Evolutionary conservation across 257 asterid species (phyloP).

Genomic region (Ballota nigra): DNA sequence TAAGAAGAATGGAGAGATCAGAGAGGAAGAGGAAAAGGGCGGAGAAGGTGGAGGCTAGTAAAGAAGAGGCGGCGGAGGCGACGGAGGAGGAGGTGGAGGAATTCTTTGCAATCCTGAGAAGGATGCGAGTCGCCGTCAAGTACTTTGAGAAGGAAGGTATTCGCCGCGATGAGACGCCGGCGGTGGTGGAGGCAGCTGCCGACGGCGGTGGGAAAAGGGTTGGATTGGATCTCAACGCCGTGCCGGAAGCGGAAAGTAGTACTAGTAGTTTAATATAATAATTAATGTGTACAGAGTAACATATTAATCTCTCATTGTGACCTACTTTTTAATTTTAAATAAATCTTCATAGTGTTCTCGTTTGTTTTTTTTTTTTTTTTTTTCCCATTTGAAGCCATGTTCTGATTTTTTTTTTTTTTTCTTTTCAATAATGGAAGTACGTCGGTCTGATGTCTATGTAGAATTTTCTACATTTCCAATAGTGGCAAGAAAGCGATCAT

Average conservation of each 20-base stretch:
- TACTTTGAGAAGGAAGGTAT: conserved; percentile 38
- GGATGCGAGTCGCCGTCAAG: conserved; percentile 48
- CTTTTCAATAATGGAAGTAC: neutral
- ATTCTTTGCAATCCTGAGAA: conserved; percentile 48
- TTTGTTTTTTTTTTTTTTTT: neutral
- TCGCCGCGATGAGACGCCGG: neutral
- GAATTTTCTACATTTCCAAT: neutral
- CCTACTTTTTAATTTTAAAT: neutral
- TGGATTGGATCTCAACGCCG: conserved; percentile 37
- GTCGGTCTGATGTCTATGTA: neutral
- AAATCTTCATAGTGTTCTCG: neutral
- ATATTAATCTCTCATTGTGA: neutral
- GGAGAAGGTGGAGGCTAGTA: conserved; percentile 15
- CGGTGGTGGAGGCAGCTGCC: conserved; percentile 8
- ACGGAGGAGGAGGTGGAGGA: conserved; percentile 67
- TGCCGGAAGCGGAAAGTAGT: conserved; percentile 33
- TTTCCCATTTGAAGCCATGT: neutral
- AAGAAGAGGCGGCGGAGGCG: conserved; percentile 12
- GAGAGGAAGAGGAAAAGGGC: conserved; percentile 29
- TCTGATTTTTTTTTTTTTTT: neutral
- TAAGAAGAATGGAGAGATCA: conserved; percentile 16
- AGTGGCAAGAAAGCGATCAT: neutral
- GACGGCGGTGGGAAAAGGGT: conserved; percentile 12
- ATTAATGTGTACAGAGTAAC: neutral
- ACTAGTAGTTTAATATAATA: conserved; percentile 4